Percentiles rank a stretch among this genome's conserved stretches.
Conservation (phyloP, 2,329 filamentous ascomycete species). For the Albophoma yamanashiensis region DNA sequence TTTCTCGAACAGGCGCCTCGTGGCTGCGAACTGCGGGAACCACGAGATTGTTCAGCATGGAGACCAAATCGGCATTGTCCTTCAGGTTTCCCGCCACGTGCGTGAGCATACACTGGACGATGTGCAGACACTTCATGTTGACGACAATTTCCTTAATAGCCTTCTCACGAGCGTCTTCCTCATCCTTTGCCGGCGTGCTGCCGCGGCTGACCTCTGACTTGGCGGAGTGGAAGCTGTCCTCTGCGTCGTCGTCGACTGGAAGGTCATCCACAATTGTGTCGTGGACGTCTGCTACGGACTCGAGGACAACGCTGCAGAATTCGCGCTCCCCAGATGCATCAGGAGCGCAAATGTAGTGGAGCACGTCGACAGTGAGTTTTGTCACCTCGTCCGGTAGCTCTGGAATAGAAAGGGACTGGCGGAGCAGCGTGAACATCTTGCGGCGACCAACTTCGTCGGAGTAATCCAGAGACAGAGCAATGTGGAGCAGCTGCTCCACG, state of each 20-base stretch:
- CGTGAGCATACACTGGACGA: constrained; percentile 93
- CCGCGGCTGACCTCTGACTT: constrained; percentile 70
- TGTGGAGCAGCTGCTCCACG: constrained; percentile 88
- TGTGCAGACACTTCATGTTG: constrained; percentile 96
- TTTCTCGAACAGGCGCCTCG: constrained; percentile 83
- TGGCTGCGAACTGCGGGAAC: constrained; percentile 91
- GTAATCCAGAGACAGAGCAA: constrained; percentile 86
- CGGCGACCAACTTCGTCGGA: constrained; percentile 92
- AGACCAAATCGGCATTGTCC: constrained; percentile 81
- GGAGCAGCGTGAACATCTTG: constrained; percentile 89
- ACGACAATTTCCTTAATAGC: constrained; percentile 86
- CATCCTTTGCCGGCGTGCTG: constrained; percentile 41
- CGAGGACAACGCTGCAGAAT: constrained; percentile 76
- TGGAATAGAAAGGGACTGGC: constrained; percentile 74
- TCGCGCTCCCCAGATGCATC: constrained; percentile 66
- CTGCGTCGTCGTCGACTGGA: constrained; percentile 42
- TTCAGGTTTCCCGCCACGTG: constrained; percentile 84
- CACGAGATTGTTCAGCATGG: constrained; percentile 96
- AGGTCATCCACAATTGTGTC: constrained; percentile 75
- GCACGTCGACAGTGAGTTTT: constrained; percentile 71
- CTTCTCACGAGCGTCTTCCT: constrained; percentile 61
- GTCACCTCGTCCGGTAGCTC: constrained; percentile 89
- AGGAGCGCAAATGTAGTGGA: constrained; percentile 73
- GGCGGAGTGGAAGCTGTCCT: constrained; percentile 85
- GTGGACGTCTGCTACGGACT: constrained; percentile 93